phyloP scores from a whole-genome alignment of 768 basidiomycete genomes.

The Amanita muscaria region DNA sequence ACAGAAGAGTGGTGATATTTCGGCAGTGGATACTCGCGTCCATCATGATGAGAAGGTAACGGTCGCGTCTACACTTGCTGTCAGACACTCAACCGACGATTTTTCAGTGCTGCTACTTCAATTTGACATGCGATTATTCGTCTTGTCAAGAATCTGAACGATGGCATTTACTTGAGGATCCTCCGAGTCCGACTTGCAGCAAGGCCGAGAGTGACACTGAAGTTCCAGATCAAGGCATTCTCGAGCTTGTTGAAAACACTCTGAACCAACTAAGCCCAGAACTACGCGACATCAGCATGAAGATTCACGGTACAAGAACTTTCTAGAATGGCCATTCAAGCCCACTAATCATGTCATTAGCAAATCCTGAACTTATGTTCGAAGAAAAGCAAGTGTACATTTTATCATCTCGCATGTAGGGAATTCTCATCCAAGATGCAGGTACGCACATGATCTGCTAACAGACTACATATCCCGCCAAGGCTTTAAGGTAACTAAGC shows the following conservation, averaged over 20 bases:
- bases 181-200: constrained; percentile 37
- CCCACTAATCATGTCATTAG: constrained; percentile 24
- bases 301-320: constrained; percentile 54
- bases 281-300: constrained; percentile 56
- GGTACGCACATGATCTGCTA: constrained; percentile 64
- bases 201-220: constrained; percentile 13
- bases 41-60: constrained; percentile 9
- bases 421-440: constrained; percentile 20
- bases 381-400: constrained; percentile 46
- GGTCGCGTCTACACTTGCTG: not conserved
- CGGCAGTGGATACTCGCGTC: not conserved
- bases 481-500: constrained; percentile 63
- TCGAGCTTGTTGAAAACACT: constrained; percentile 42
- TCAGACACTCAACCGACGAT: not conserved
- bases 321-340: not conserved
- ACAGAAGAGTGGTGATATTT: not conserved
- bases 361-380: constrained; percentile 58
- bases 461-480: constrained; percentile 57
- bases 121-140: constrained; percentile 37
- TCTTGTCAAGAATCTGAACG: constrained; percentile 20
- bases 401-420: constrained; percentile 6
- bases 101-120: constrained; percentile 22
- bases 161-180: constrained; percentile 18
- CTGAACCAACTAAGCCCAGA: constrained; percentile 43
- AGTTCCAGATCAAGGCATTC: constrained; percentile 27